These are phyloP conservation scores for Lipomyces lipofer DNA, from an alignment of 805 yeast species.

Conservation along the genomic window DNA sequence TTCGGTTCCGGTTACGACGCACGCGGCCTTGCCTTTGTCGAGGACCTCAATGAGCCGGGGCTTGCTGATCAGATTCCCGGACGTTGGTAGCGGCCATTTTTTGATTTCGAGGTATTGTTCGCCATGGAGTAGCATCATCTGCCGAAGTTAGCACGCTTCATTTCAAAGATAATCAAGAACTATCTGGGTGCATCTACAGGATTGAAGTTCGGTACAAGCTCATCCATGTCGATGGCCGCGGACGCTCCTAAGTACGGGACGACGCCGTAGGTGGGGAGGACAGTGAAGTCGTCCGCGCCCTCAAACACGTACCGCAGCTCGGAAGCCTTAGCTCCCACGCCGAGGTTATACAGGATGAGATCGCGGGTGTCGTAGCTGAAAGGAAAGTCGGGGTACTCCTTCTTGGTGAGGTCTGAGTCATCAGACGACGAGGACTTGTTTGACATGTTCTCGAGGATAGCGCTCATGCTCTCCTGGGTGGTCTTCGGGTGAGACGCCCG, in stretches of 20 bases:
- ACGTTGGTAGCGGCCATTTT: conserved; percentile 76
- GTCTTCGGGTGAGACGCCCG: conserved; percentile 57
- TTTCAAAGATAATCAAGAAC: neutral
- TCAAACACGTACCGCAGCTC: conserved; percentile 83
- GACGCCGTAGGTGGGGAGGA: conserved; percentile 86
- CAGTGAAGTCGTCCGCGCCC: conserved; percentile 73
- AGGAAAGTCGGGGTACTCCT: conserved; percentile 4
- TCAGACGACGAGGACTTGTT: conserved; percentile 36
- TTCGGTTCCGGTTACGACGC: conserved; percentile 67
- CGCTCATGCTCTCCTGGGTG: conserved; percentile 77
- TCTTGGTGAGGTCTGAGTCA: conserved; percentile 47
- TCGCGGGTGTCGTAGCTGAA: conserved; percentile 26
- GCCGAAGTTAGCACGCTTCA: neutral
- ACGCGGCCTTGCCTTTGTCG: conserved; percentile 85
- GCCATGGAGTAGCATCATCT: conserved; percentile 83
- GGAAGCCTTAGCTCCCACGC: conserved; percentile 77
- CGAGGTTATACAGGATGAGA: conserved; percentile 80
- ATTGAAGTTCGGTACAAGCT: conserved; percentile 75
- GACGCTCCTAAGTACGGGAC: conserved; percentile 74
- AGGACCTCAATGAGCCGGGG: conserved; percentile 69
- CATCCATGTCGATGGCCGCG: conserved; percentile 52
- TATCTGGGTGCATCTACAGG: conserved; percentile 51
- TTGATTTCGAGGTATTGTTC: conserved; percentile 84
- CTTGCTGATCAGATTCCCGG: conserved; percentile 54
- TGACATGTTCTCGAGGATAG: conserved; percentile 56